Percentiles rank a stretch among this genome's conserved stretches.
phyloP scores from a whole-genome alignment of 179 eudicot genomes.

The Carnegiea gigantea region DNA sequence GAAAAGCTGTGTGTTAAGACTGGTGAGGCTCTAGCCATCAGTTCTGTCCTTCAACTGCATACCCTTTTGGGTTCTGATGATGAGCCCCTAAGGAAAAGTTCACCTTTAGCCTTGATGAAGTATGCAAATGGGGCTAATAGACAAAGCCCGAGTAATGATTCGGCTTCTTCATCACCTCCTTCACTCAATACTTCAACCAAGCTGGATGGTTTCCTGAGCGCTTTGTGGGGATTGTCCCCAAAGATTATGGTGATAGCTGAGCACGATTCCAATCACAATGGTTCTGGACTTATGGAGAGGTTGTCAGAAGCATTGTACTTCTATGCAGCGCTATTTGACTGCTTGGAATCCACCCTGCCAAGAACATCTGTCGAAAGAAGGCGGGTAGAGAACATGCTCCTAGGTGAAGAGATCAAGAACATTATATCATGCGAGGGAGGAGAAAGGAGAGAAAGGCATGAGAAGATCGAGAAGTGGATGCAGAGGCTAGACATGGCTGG shows the following conservation, averaged over 20 bases:
- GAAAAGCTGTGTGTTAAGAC: slow-evolving; percentile 67
- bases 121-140: slow-evolving; percentile 38
- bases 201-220: slow-evolving; percentile 45
- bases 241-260: slow-evolving; percentile 83
- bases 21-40: slow-evolving; percentile 90
- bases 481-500: slow-evolving; percentile 70
- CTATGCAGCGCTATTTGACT: slow-evolving; percentile 83
- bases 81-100: slow-evolving; percentile 33
- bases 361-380: slow-evolving; percentile 56
- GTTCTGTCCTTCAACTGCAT: slow-evolving; percentile 72
- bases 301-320: slow-evolving; percentile 59
- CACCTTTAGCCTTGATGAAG: slow-evolving; percentile 21
- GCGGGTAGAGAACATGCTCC: slow-evolving; percentile 75
- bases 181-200: slow-evolving; percentile 44
- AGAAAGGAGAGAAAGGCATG: slow-evolving; percentile 75
- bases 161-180: slow-evolving; percentile 47
- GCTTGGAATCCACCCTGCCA: slow-evolving; percentile 58
- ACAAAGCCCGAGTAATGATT: slow-evolving; percentile 53
- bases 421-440: slow-evolving; percentile 80
- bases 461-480: slow-evolving; percentile 81
- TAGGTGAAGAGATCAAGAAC: slow-evolving; percentile 82
- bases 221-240: slow-evolving; percentile 66
- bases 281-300: slow-evolving; percentile 54
- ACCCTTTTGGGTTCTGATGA: slow-evolving; percentile 68
- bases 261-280: slow-evolving; percentile 81